These are phyloP conservation scores for Diaporthe citriasiana DNA, from an alignment of 2,329 filamentous ascomycete genomes.

Conservation along the genomic window DNA sequence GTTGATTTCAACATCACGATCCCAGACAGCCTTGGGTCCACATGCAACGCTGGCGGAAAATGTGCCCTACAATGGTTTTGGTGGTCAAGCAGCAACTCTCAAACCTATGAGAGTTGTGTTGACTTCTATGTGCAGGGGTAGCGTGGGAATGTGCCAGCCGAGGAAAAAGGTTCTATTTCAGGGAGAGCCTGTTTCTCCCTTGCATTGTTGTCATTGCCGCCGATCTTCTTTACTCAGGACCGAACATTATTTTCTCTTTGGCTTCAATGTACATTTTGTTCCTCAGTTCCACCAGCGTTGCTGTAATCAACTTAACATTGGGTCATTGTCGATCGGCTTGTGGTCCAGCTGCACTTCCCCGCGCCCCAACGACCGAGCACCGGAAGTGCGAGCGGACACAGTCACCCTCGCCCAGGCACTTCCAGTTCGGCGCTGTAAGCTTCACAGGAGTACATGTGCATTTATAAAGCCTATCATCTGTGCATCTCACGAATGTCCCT, in stretches of 20 bases:
- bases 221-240: not conserved
- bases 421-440: not conserved
- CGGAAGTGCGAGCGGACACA: conserved; percentile 18
- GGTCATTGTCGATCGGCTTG: not conserved
- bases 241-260: not conserved
- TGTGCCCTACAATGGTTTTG: conserved; percentile 27
- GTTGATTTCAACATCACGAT: conserved; percentile 26
- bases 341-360: conserved; percentile 11
- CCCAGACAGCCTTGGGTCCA: not conserved
- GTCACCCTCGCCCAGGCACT: conserved; percentile 28
- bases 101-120: conserved; percentile 23
- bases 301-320: not conserved
- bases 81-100: conserved; percentile 27
- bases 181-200: not conserved
- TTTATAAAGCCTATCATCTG: not conserved
- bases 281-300: not conserved
- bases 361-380: conserved; percentile 14
- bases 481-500: not conserved
- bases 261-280: not conserved
- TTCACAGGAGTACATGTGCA: not conserved
- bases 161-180: not conserved
- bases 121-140: conserved; percentile 22
- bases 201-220: not conserved
- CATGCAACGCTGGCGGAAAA: conserved; percentile 6
- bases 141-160: not conserved